A percentile compares a stretch with the other conserved stretches of the same genome.
These are phyloP conservation scores for Phytophthora capsici DNA, from an alignment of 352 stramenopile species.

Conservation along the genomic window DNA sequence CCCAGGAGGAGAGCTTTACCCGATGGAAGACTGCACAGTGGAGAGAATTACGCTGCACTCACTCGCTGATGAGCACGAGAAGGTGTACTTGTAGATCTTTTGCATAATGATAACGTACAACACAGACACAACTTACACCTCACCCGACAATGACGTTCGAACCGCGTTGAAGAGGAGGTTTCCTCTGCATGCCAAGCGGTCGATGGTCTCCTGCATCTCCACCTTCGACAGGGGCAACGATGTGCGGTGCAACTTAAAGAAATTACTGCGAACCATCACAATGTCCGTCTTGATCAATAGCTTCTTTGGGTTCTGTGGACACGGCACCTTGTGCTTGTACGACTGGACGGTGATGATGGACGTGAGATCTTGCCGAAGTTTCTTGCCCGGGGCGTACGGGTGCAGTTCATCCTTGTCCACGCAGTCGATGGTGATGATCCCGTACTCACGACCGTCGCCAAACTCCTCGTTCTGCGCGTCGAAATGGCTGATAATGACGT, in stretches of 20 bases:
- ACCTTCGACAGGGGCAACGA: conserved; percentile 27
- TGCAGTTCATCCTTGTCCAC: conserved; percentile 48
- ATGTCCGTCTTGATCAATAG: conserved; percentile 33
- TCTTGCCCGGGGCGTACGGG: conserved; percentile 29
- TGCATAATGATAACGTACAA: background rate
- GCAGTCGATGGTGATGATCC: conserved; percentile 35
- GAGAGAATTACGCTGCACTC: conserved; percentile 46
- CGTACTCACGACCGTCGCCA: conserved; percentile 27
- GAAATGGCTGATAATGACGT: conserved; percentile 34
- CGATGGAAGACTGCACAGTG: conserved; percentile 50
- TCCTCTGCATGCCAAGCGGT: conserved; percentile 31
- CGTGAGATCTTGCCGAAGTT: conserved; percentile 43
- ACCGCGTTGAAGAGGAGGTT: conserved; percentile 36
- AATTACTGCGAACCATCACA: conserved; percentile 44
- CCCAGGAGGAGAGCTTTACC: conserved; percentile 24
- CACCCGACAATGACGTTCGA: conserved; percentile 7
- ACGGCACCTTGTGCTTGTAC: conserved; percentile 21
- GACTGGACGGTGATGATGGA: conserved; percentile 34
- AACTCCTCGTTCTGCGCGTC: conserved; percentile 34
- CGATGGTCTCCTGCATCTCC: conserved; percentile 38
- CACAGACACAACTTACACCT: background rate
- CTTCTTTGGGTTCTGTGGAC: conserved; percentile 13
- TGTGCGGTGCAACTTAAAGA: conserved; percentile 43
- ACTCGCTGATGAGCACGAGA: conserved; percentile 25
- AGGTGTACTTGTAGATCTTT: conserved; percentile 17